A percentile compares a stretch with the other conserved stretches of the same genome.
Conservation (phyloP, 2,329 filamentous ascomycete genomes). For the Chalara sp. region DNA sequence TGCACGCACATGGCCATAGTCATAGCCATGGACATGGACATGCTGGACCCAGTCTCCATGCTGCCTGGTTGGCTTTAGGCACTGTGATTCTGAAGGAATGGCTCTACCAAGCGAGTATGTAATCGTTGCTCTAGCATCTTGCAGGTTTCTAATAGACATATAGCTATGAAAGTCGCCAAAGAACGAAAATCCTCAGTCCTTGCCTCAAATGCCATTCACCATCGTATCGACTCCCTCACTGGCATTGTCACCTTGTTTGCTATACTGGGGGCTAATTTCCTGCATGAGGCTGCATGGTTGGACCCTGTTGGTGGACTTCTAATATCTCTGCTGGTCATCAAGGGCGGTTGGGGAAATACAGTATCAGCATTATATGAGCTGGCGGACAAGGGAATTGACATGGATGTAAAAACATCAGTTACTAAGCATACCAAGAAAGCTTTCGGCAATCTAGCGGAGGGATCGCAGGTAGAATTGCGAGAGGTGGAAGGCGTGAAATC, state of each 20-base stretch:
- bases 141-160: slow-evolving; percentile 15
- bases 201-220: slow-evolving; percentile 92
- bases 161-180: slow-evolving; percentile 90
- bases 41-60: slow-evolving; percentile 77
- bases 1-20: slow-evolving; percentile 53
- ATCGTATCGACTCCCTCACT: slow-evolving; percentile 91
- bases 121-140: neutral
- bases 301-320: slow-evolving; percentile 89
- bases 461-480: slow-evolving; percentile 60
- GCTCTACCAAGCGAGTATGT: slow-evolving; percentile 91
- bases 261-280: slow-evolving; percentile 82
- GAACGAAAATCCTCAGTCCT: slow-evolving; percentile 94
- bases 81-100: slow-evolving; percentile 94
- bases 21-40: slow-evolving; percentile 61
- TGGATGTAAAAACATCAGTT: slow-evolving; percentile 71
- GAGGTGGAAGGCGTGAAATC: slow-evolving; percentile 88
- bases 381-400: slow-evolving; percentile 83
- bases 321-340: slow-evolving; percentile 90
- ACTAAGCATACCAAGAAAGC: slow-evolving; percentile 56
- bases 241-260: slow-evolving; percentile 87
- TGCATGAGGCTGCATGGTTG: slow-evolving; percentile 82
- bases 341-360: slow-evolving; percentile 83
- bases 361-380: slow-evolving; percentile 76
- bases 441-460: slow-evolving; percentile 45
- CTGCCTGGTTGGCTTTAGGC: slow-evolving; percentile 86